phyloP scores from a whole-genome alignment of 2,329 filamentous ascomycete species.

The Talaromyces funiculosus region DNA sequence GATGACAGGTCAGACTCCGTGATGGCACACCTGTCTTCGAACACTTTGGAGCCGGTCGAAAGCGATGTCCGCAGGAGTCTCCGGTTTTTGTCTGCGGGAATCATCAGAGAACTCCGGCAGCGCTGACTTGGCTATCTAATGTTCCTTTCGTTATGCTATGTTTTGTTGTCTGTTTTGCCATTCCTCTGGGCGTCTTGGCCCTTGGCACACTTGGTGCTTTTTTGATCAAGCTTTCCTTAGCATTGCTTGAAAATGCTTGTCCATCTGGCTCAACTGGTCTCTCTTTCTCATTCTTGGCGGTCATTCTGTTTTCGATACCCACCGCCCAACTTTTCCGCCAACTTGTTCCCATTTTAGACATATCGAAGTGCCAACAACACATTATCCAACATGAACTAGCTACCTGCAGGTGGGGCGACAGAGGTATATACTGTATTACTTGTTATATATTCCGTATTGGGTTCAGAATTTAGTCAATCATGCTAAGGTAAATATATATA shows the following conservation, averaged over 20 bases:
- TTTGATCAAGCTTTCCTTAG: not conserved
- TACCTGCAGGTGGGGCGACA: too few species aligned
- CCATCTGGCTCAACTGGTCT: not conserved
- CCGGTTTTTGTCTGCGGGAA: not conserved
- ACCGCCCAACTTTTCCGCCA: too few species aligned
- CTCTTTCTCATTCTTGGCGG: not conserved
- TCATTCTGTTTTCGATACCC: too few species aligned
- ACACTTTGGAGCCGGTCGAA: not conserved
- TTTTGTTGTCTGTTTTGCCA: not conserved
- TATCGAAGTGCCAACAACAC: too few species aligned
- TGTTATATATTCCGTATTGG: too few species aligned
- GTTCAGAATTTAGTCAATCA: too few species aligned
- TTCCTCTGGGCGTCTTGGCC: not conserved
- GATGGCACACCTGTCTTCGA: not conserved
- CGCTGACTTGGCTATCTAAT: not conserved
- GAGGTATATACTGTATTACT: too few species aligned
- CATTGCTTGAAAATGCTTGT: not conserved
- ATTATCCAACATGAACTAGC: too few species aligned
- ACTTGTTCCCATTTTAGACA: too few species aligned
- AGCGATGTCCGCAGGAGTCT: conserved; percentile 1
- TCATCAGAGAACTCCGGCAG: not conserved
- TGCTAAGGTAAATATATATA: too few species aligned
- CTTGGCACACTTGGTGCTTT: not conserved
- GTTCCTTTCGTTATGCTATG: not conserved
- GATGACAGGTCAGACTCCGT: not conserved